These are phyloP conservation scores for Suillus ampliporus DNA, from an alignment of 768 basidiomycete genomes.

Conservation along the genomic window DNA sequence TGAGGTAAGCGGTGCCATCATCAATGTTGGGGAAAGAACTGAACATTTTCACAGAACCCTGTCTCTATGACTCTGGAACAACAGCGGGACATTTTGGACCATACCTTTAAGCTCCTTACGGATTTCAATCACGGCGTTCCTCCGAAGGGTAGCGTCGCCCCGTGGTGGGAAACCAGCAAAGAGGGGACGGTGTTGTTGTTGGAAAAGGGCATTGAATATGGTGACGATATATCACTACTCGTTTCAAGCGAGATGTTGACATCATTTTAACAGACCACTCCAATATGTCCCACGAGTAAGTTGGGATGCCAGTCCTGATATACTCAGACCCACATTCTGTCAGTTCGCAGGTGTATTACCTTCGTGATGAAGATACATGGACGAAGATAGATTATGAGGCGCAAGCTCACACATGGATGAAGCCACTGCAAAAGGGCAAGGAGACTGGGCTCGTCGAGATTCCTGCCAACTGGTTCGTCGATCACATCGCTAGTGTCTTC, in stretches of 20 bases:
- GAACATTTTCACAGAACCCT: constrained; percentile 52
- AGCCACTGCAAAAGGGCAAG: constrained; percentile 67
- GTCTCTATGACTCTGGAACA: constrained; percentile 63
- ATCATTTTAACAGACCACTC: constrained; percentile 53
- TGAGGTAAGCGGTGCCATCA: constrained; percentile 45
- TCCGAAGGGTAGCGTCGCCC: constrained; percentile 70
- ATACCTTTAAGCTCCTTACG: constrained; percentile 66
- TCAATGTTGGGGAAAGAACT: background rate
- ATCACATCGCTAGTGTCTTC: no score
- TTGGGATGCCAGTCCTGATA: background rate
- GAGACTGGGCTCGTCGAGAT: constrained; percentile 67
- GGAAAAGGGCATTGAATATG: constrained; percentile 78
- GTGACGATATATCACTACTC: constrained; percentile 34
- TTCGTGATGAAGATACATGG: constrained; percentile 73
- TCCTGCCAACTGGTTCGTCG: constrained; percentile 68
- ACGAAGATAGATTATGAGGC: constrained; percentile 71
- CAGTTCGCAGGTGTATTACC: constrained; percentile 68
- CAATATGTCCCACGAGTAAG: constrained; percentile 58
- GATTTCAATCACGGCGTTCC: constrained; percentile 65
- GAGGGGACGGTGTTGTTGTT: constrained; percentile 68
- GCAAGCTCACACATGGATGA: constrained; percentile 73
- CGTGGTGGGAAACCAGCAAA: constrained; percentile 82
- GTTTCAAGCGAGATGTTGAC: constrained; percentile 19
- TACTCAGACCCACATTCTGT: background rate
- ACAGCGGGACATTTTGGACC: constrained; percentile 72